Percentiles rank a stretch among this genome's conserved stretches.
These are phyloP conservation scores for Penicillium bovifimosum DNA, from an alignment of 495 filamentous ascomycete genomes.

Conservation along the genomic window DNA sequence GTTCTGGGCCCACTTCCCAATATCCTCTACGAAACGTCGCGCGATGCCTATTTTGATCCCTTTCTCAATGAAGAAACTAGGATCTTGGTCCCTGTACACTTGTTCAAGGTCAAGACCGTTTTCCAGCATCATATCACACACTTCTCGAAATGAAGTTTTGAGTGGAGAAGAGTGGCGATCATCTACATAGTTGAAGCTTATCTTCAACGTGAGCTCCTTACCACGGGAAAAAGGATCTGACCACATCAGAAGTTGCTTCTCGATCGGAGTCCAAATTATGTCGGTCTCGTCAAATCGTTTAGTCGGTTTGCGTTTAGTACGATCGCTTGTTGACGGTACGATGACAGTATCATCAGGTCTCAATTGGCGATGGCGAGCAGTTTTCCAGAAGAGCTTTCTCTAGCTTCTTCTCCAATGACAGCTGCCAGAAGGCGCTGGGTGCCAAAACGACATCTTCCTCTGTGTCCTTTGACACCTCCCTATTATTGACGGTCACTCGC, in stretches of 20 bases:
- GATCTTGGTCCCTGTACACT: slow-evolving; percentile 15
- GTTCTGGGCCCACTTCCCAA: background rate
- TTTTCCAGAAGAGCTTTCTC: slow-evolving; percentile 5
- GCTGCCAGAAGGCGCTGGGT: slow-evolving; percentile 21
- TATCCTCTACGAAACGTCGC: background rate
- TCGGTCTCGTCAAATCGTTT: slow-evolving; percentile 1
- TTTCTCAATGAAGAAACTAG: background rate
- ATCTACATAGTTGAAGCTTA: slow-evolving; percentile 13
- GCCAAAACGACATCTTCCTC: slow-evolving; percentile 23
- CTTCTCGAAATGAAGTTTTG: slow-evolving; percentile 18
- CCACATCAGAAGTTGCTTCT: slow-evolving; percentile 16
- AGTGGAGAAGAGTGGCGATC: background rate
- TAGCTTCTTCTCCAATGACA: slow-evolving; percentile 8
- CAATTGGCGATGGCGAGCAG: background rate
- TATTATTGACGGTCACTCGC: slow-evolving; percentile 27
- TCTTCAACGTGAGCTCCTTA: slow-evolving; percentile 16
- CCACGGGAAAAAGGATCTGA: slow-evolving; percentile 2
- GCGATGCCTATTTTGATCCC: background rate
- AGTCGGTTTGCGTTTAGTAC: no score
- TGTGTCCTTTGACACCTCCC: slow-evolving; percentile 22
- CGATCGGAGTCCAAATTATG: slow-evolving; percentile 13
- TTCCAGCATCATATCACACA: slow-evolving; percentile 10
- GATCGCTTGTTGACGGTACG: no score
- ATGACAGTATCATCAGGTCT: no score
- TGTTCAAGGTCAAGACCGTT: slow-evolving; percentile 20